Percentiles rank a stretch among this genome's conserved stretches.
Conservation (phyloP, 495 filamentous ascomycete genomes). For the Astrothelium subdiscretum region DNA sequence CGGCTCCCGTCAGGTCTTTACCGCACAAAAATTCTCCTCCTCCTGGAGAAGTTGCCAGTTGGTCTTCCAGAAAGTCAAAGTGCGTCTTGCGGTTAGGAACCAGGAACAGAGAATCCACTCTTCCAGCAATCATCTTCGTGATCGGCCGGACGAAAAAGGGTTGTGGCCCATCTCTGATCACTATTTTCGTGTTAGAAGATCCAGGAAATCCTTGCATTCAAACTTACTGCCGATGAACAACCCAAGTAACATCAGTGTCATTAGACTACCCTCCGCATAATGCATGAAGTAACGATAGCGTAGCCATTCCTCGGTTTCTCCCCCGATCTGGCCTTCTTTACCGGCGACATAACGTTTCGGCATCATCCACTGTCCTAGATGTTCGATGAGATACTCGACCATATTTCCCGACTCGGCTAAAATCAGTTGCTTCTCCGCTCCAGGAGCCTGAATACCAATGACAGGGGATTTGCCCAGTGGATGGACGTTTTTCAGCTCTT, state of each 20-base stretch:
- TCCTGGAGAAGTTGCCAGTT: constrained; percentile 51
- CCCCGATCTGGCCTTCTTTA: constrained; percentile 45
- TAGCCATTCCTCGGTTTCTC: constrained; percentile 65
- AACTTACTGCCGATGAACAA: constrained; percentile 47
- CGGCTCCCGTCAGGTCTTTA: constrained; percentile 57
- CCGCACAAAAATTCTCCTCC: constrained; percentile 63
- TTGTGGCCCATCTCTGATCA: constrained; percentile 49
- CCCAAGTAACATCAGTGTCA: constrained; percentile 52
- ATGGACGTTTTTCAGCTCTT: constrained; percentile 64
- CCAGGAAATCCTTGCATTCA: background rate
- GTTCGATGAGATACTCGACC: constrained; percentile 66
- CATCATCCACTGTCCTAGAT: constrained; percentile 52
- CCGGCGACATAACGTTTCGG: constrained; percentile 51
- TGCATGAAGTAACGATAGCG: constrained; percentile 70
- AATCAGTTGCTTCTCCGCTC: constrained; percentile 41
- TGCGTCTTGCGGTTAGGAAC: constrained; percentile 51
- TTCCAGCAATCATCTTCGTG: constrained; percentile 48
- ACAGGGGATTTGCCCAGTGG: constrained; percentile 77
- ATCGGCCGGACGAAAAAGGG: constrained; percentile 84
- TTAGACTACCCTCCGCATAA: constrained; percentile 70
- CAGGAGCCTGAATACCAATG: constrained; percentile 43
- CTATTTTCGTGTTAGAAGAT: constrained; percentile 22
- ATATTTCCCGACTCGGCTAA: constrained; percentile 75
- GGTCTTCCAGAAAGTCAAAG: constrained; percentile 60
- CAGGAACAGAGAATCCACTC: constrained; percentile 49